Conservation (phyloP, 768 basidiomycete genomes). For the Suillus luteus region DNA sequence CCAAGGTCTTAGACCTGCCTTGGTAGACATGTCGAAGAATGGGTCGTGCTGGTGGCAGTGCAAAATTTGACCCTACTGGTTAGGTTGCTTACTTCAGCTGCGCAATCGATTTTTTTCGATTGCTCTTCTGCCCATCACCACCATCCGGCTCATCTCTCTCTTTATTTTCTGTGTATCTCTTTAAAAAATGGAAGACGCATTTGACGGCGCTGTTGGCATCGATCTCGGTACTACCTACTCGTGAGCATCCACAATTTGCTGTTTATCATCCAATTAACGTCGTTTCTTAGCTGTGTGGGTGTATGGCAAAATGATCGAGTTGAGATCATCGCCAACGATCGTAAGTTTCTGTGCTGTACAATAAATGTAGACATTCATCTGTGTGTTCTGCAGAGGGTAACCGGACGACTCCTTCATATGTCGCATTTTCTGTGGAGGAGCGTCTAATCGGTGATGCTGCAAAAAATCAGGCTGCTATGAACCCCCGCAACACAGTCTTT, state of each 20-base stretch:
- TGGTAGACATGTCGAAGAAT: constrained; percentile 30
- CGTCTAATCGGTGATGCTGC: constrained; percentile 98
- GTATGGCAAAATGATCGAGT: constrained; percentile 99
- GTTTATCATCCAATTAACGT: constrained; percentile 19
- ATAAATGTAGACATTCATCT: neutral
- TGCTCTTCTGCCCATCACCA: constrained; percentile 34
- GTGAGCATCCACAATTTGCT: constrained; percentile 44
- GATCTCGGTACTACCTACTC: constrained; percentile 98
- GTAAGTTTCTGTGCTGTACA: constrained; percentile 44
- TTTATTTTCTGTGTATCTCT: constrained; percentile 26
- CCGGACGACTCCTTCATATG: constrained; percentile 98
- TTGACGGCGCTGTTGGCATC: constrained; percentile 96
- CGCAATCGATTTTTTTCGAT: constrained; percentile 43
- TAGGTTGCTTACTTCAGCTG: constrained; percentile 55
- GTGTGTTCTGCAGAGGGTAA: constrained; percentile 74
- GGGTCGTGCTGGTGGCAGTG: constrained; percentile 31
- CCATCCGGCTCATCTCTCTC: constrained; percentile 36
- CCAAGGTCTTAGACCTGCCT: constrained; percentile 23
- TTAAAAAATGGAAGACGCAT: constrained; percentile 86
- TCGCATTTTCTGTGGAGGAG: constrained; percentile 95
- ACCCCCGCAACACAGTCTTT: constrained; percentile 98
- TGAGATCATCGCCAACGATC: constrained; percentile 98
- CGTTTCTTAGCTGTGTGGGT: constrained; percentile 80
- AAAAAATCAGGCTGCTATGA: constrained; percentile 99
- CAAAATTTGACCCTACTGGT: constrained; percentile 26